Percentiles rank a stretch among this genome's conserved stretches.
These are phyloP conservation scores for Mesembryanthemum crystallinum DNA, from an alignment of 148 eudicot genomes.

Conservation along the genomic window DNA sequence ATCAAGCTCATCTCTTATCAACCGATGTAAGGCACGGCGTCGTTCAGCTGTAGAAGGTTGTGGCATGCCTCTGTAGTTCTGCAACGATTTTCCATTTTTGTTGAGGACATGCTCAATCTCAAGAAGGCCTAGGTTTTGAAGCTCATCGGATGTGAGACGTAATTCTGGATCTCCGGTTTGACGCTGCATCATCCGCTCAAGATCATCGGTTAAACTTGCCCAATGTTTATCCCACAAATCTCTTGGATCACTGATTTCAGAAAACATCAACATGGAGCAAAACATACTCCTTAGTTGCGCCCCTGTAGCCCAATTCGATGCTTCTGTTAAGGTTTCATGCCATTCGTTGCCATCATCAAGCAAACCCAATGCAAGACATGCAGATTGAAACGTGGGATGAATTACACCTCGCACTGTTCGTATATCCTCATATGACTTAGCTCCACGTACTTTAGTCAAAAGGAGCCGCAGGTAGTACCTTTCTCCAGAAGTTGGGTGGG, in stretches of 20 bases:
- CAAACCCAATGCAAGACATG: neutral
- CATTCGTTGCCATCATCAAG: constrained; percentile 17
- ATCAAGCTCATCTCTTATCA: neutral
- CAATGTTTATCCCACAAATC: neutral
- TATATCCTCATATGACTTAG: neutral
- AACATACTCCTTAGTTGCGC: neutral
- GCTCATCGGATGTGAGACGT: neutral
- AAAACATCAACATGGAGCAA: constrained; percentile 1
- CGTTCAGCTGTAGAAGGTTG: neutral
- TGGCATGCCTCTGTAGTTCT: neutral
- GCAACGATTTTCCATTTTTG: neutral
- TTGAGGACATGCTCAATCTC: neutral
- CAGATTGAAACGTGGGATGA: neutral
- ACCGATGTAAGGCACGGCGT: neutral
- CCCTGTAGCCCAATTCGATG: constrained; percentile 3
- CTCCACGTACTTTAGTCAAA: neutral
- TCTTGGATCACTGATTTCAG: neutral
- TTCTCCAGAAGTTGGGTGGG: constrained; percentile 1
- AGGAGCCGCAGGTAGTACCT: neutral
- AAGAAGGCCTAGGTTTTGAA: neutral
- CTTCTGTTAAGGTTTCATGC: constrained; percentile 1
- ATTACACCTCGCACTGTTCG: neutral
- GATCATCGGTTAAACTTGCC: neutral
- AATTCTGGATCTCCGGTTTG: neutral
- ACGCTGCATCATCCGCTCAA: too few species aligned